Base-by-base conservation (phyloP, 2,329 filamentous ascomycete species). In the Dactylellina cionopaga region DNA sequence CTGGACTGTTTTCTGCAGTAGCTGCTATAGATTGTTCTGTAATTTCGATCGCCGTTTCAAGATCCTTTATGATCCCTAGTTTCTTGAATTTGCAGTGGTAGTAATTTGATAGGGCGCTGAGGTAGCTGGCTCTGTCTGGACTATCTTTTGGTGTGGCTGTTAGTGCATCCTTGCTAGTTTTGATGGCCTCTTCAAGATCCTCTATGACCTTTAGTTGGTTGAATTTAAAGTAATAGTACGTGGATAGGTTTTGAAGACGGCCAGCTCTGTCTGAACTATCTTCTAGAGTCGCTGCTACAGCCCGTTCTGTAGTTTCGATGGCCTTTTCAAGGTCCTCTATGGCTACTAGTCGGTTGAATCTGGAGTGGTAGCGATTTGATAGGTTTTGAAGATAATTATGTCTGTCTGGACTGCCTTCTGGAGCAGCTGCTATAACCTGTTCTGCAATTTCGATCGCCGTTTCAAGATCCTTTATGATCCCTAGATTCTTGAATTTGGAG, bases 151-250 rank as follows among this genome's bases (percentile, higher is more conserved):
- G 27, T 9, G 49, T 65, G 4, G 27, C 29, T 4, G 11, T 33
- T 10, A 60, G 25, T 4, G 55, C 55, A 17, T 70, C 22, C n/a
- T 62, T n/a, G 1, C 22, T 25, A 1, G 22, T 3, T n/a, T 13
- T 13, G 33, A 74, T 54, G 2, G 66, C 65, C 15, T 66, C 17
- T 11, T 66, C 33, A 7, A 71, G 7, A 19, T 43, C 44, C 13
- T 51, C 2, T 9, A 10, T 22, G 3, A 27, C 41, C 9, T 11
- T 37, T 2, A 17, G 9, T 22, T 9, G 24, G n/a, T 51, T 44
- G 17, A 51, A 49, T 29, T 44, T 41, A 13, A 24, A 25, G 2
- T 2, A 19, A 9, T 58, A 46, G 15, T n/a, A 33, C 6, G 2
- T 9, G 22, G 7, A 13, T 29, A 49, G 22, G 3, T 19, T 46